Evolutionary conservation across 2,329 filamentous ascomycete species (phyloP).

Genomic region (Pseudocercospora crystallina): DNA sequence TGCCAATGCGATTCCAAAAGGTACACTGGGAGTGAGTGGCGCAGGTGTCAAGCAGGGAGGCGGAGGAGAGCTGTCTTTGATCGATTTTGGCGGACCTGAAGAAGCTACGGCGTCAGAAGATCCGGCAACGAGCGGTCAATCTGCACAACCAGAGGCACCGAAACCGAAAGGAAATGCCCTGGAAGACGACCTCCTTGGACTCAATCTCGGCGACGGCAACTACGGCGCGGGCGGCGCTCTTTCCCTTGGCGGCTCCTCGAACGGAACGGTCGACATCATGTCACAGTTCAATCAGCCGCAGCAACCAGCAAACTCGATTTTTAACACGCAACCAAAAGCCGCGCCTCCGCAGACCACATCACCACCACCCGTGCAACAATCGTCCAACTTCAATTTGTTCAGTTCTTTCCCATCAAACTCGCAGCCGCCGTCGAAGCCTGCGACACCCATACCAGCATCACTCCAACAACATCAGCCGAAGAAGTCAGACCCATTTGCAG

Average conservation of each 20-base stretch:
- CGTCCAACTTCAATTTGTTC: slow-evolving; percentile 58
- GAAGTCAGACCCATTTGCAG: slow-evolving; percentile 61
- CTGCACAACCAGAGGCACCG: slow-evolving; percentile 34
- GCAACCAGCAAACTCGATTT: slow-evolving; percentile 32
- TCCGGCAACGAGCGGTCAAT: slow-evolving; percentile 4
- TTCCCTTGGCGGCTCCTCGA: slow-evolving; percentile 60
- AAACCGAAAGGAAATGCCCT: slow-evolving; percentile 62
- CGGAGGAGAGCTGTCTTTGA: slow-evolving; percentile 81
- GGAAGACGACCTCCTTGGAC: slow-evolving; percentile 85
- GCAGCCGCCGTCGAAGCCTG: slow-evolving; percentile 46
- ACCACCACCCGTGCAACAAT: slow-evolving; percentile 42
- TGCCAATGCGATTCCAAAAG: slow-evolving; percentile 78
- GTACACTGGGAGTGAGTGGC: slow-evolving; percentile 67
- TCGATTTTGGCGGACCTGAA: slow-evolving; percentile 77
- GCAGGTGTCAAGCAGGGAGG: slow-evolving; percentile 65
- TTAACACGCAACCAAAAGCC: slow-evolving; percentile 27
- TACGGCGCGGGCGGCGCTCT: slow-evolving; percentile 80
- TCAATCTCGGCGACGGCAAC: slow-evolving; percentile 72
- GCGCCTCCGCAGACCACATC: slow-evolving; percentile 29
- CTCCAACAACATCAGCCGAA: slow-evolving; percentile 29
- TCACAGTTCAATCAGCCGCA: slow-evolving; percentile 34
- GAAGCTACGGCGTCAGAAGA: slow-evolving; percentile 37
- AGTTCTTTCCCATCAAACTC: slow-evolving; percentile 42
- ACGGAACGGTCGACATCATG: slow-evolving; percentile 33
- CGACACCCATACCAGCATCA: slow-evolving; percentile 46